Conservation (phyloP, 768 basidiomycete genomes). For the Boletus pseudo-olivaceus region DNA sequence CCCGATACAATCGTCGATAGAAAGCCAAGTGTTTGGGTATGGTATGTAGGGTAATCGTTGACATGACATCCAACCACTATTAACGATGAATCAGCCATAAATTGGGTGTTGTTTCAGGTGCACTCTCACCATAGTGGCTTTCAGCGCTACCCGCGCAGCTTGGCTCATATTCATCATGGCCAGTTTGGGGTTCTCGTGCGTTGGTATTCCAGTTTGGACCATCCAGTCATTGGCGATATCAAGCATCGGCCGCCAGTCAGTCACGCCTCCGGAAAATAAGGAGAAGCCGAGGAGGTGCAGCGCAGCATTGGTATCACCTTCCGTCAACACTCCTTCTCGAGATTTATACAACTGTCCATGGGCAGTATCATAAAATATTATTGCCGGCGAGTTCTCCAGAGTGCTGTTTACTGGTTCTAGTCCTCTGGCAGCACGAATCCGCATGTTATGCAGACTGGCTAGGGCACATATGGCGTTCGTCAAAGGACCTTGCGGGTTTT, state of each 20-base stretch:
- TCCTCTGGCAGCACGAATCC: conserved; percentile 60
- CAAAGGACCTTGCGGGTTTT: conserved; percentile 67
- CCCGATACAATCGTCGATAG: conserved; percentile 63
- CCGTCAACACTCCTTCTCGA: conserved; percentile 51
- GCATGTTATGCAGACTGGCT: conserved; percentile 64
- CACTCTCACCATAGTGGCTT: conserved; percentile 65
- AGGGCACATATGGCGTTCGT: conserved; percentile 75
- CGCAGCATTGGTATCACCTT: conserved; percentile 74
- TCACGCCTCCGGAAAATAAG: conserved; percentile 62
- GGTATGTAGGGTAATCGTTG: conserved; percentile 56
- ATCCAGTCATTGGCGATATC: conserved; percentile 76
- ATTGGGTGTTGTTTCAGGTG: background rate
- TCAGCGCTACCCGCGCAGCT: conserved; percentile 57
- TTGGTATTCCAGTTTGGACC: conserved; percentile 56
- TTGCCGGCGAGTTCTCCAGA: conserved; percentile 55
- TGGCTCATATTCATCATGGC: conserved; percentile 53
- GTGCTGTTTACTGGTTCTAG: conserved; percentile 51
- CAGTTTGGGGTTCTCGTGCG: conserved; percentile 61
- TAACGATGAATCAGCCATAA: conserved; percentile 15
- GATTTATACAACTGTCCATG: conserved; percentile 58
- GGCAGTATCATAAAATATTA: conserved; percentile 69
- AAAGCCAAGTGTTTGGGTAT: conserved; percentile 64
- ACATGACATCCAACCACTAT: conserved; percentile 78
- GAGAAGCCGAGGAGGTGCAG: conserved; percentile 74
- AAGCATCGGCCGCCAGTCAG: conserved; percentile 70